Evolutionary conservation across 495 filamentous ascomycete genomes (phyloP), one percentile per base, ranked within the genome.

Genomic region (Aspergillus kassunensis): DNA sequence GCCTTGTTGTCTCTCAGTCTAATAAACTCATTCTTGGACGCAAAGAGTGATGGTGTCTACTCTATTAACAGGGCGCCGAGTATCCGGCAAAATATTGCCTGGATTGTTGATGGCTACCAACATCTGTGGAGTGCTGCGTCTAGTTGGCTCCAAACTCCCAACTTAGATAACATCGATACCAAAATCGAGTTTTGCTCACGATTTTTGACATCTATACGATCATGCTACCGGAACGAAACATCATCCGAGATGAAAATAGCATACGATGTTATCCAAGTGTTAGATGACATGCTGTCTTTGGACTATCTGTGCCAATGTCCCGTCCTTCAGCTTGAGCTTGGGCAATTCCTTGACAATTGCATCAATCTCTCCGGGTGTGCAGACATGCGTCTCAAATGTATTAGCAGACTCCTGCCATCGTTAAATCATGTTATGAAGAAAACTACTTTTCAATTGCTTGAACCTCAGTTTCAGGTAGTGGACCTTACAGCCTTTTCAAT

Each of bases 91-190:
- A 69, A 69, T 42, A 54, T 65, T 24, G 57, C 66, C 13, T 70
- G 67, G 65, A 39, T 65, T 5, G 35, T 69, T 13, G 71, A 73
- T 54, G 60, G 61, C n/a, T 68, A 68, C 51, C 62, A 65, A 45
- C 68, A 71, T 6, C 51, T 74, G 10, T 65, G 72, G 61, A 67
- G 54, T 19, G 50, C 65, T 19, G 42, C 64, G 18, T 39, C 65
- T n/a, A 53, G 24, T 35, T 70, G 66, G 65, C 27, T 73, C 21
- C 61, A 59, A 31, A 56, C 18, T 11, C 16, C 37, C 15, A 51
- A 49, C 15, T 19, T 51, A 15, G 53, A 57, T 20, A 20, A 47
- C 6, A 51, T 51, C n/a, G 39, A 59, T 16, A 36, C 23, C 13
- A 67, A 64, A 27, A 36, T 58, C 12, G 42, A 54, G 35, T 23